These are phyloP conservation scores for Mytilinidion resinicola DNA, from an alignment of 495 filamentous ascomycete genomes.

Conservation along the genomic window DNA sequence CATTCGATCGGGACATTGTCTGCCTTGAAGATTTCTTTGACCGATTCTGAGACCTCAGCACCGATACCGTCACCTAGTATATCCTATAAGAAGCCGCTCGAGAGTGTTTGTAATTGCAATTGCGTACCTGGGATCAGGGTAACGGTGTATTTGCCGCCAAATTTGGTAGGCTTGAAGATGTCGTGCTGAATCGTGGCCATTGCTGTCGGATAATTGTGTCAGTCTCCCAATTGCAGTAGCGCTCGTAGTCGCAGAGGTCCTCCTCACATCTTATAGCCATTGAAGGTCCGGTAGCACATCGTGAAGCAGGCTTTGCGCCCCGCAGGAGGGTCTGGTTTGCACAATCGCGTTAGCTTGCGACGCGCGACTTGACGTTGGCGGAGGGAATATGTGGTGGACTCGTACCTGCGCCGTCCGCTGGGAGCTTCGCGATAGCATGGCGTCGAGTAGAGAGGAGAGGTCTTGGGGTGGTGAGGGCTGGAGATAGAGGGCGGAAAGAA, in stretches of 20 bases:
- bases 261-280: constrained; percentile 36
- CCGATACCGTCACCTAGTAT: constrained; percentile 84
- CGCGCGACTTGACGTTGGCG: no score
- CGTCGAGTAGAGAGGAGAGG: constrained; percentile 24
- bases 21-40: constrained; percentile 98
- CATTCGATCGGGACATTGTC: constrained; percentile 98
- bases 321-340: constrained; percentile 49
- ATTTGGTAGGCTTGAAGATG: constrained; percentile 98
- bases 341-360: constrained; percentile 25
- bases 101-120: constrained; percentile 11
- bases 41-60: constrained; percentile 93
- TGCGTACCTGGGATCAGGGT: constrained; percentile 84
- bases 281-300: constrained; percentile 34
- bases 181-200: constrained; percentile 74
- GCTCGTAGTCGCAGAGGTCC: background rate
- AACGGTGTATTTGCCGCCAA: constrained; percentile 98
- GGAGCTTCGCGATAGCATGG: constrained; percentile 59
- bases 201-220: constrained; percentile 21
- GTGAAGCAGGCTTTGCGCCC: constrained; percentile 44
- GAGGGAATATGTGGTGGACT: background rate
- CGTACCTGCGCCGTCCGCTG: constrained; percentile 44
- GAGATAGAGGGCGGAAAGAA: constrained; percentile 16
- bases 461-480: constrained; percentile 17
- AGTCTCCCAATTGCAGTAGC: background rate
- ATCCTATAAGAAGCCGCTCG: constrained; percentile 19